Base-by-base conservation (phyloP, 108 stramenopile species). In the Cyclotella kingstonii region DNA sequence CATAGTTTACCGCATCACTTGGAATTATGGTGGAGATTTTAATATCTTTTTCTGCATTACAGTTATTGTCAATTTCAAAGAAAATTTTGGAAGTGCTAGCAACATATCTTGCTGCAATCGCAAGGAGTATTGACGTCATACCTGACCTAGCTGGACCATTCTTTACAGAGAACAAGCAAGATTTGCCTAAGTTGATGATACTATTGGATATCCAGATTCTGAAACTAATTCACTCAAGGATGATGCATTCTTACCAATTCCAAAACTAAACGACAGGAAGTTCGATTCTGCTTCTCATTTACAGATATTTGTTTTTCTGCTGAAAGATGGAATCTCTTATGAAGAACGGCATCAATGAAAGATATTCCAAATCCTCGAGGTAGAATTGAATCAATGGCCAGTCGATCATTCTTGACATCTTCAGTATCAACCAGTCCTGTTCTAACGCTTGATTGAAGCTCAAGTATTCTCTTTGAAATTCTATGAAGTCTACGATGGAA, bases 241-340 rank as follows among this genome's bases (percentile, higher is more conserved):
- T n/a, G n/a, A n/a, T n/a, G n/a, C n/a, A n/a, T n/a, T n/a, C 70
- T 63, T 63, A 72, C 70, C 29, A 72, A 34, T 58, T 74, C 73
- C 42, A 61, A 61, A 46, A 74, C 73, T 57, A 60, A 45, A 28
- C 54, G 60, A 40, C 46, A 61, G 3, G 28, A 22, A 9, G 57
- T 60, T 28, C 34, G 21, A 36, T 60, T 15, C 36, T 60, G 15
- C 29, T 51, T 58, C 40, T 49, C 7, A 34, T 25, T 35, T 22
- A 39, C n/a, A 34, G 7, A 18, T 10, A 23, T 9, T 18, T 18
- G 14, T 25, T 39, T 19, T 4, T 63, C 57, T 15, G 23, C 23
- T 42, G 38, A 9, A 0, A 27, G 22, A 29, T 12, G 25, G 9
- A 49, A 63, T 12, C 39, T 33, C 42, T 34, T 66, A 0, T 38